Evolutionary conservation across 441 rosid genomes (phyloP).

Genomic region (Populus trichocarpa): DNA sequence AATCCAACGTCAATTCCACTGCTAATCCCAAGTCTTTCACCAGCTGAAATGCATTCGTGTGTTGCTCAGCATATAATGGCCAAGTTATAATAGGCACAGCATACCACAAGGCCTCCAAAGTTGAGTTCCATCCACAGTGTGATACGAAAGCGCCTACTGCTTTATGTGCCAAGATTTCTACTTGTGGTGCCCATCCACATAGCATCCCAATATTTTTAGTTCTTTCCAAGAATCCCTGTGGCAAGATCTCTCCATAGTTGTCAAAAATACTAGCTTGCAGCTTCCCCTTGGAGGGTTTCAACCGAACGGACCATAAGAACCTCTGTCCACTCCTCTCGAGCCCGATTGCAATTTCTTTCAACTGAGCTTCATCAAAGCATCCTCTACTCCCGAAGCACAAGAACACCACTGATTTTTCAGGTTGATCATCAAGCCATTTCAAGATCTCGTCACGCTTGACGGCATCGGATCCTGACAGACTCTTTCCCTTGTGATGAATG

Average conservation of each 20-base stretch:
- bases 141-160: too few relatives aligned
- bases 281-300: background rate
- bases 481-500: background rate
- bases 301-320: background rate
- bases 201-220: too few relatives aligned
- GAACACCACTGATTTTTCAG: too few relatives aligned
- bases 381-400: background rate
- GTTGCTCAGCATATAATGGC: too few relatives aligned
- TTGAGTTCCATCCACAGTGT: too few relatives aligned
- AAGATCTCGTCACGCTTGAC: background rate
- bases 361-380: background rate
- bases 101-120: too few relatives aligned
- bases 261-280: background rate
- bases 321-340: background rate
- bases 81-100: too few relatives aligned
- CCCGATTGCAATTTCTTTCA: background rate
- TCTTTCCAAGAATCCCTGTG: too few relatives aligned
- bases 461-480: background rate
- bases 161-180: too few relatives aligned
- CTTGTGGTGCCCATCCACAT: too few relatives aligned
- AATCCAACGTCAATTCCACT: background rate
- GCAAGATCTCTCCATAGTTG: too few relatives aligned
- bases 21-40: background rate
- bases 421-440: constrained; percentile 8
- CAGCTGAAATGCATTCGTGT: too few relatives aligned